Evolutionary conservation across 768 basidiomycete species (phyloP), one percentile per base, ranked within the genome.

Genomic region (Collybia nuda): DNA sequence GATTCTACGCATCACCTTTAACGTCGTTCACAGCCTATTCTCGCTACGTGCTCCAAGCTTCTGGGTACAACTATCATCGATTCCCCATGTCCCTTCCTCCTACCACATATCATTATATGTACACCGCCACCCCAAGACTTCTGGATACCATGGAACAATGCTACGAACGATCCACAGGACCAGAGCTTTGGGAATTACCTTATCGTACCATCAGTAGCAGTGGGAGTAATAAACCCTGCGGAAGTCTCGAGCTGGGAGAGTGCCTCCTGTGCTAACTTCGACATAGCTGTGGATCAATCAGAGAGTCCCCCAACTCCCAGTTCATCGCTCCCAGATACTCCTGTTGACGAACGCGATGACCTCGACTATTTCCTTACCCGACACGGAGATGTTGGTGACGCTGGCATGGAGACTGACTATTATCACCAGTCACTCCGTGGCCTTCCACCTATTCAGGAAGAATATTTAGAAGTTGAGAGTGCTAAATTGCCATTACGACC

Each of bases 51-150:
- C 40, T 50, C 35, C 19, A 41, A 53, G 22, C 53, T 58, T 23
- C 57, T 53, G n/a, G 72, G 70, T 5, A 62, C 72, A 18, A 65
- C 64, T 4, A 58, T 81, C 47, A 57, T 78, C 18, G 76, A 79
- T 53, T 80, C 81, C 15, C 52, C 61, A 9, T 61, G 53, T 44
- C 77, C 80, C 8, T 74, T 67, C 53, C 57, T 52, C 39, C 64
- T 67, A 12, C 78, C 78, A 8, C 78, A 80, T 53, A 78, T 80
- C 44, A 62, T 78, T 32, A 70, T 79, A 45, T 71, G 57, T 35
- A 62, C 64, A 8, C 59, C 73, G 7, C 72, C 70, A 15, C 69
- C 74, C 2, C 67, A 75, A 51, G 59, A 71, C 40, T 71, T 70
- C 5, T 73, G 71, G 67, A 58, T 71, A 14, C 53, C 66, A 19